Conservation (phyloP, 345 rosid genomes). For the Hibiscus trionum region DNA sequence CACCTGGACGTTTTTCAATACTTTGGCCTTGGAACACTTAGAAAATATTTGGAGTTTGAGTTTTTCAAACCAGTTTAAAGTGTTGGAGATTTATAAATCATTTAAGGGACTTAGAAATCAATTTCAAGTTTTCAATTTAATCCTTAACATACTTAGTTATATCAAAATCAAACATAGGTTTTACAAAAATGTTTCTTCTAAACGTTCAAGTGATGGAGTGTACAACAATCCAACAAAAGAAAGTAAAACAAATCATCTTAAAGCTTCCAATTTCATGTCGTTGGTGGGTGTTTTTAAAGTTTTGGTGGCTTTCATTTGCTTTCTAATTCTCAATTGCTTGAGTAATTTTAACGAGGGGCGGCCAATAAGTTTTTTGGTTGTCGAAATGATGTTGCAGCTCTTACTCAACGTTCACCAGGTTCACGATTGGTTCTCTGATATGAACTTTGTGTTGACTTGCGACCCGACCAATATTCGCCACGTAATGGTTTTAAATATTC, state of each 20-base stretch:
- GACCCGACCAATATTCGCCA: background rate
- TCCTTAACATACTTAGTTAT: no score
- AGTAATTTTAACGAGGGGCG: background rate
- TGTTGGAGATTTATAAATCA: no score
- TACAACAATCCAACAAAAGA: no score
- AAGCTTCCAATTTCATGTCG: background rate
- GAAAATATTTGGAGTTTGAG: no score
- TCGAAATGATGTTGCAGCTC: background rate
- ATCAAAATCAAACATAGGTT: no score
- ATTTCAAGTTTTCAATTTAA: no score
- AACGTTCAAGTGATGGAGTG: no score
- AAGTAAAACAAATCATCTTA: background rate
- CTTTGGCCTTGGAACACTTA: no score
- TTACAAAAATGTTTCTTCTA: no score
- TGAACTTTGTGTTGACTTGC: background rate
- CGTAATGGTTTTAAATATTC: background rate
- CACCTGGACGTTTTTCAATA: no score
- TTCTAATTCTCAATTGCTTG: background rate
- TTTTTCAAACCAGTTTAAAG: no score
- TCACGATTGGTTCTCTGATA: background rate
- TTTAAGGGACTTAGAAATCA: no score
- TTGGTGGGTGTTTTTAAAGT: background rate
- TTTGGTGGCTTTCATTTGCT: background rate
- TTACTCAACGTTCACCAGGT: background rate
- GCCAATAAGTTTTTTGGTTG: background rate